These are phyloP conservation scores for Beauveria sp. DNA, from an alignment of 2,329 filamentous ascomycete genomes.

Conservation along the genomic window DNA sequence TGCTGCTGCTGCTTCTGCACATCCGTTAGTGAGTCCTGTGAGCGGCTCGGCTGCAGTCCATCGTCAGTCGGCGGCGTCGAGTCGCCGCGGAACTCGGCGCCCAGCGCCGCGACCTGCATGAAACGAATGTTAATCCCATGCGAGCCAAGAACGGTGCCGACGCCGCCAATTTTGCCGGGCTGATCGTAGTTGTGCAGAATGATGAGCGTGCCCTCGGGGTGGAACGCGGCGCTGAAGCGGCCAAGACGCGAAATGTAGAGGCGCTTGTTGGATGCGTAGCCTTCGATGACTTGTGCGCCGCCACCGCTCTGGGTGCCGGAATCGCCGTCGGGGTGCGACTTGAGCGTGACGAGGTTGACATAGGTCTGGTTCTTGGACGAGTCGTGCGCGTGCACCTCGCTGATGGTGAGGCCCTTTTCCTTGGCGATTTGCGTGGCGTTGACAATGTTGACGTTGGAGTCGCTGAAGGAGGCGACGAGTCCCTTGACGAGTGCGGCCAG, in stretches of 20 bases:
- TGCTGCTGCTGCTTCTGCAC: conserved; percentile 9
- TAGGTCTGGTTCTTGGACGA: conserved; percentile 52
- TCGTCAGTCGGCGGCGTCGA: conserved; percentile 22
- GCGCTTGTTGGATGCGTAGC: conserved; percentile 56
- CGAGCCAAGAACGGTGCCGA: conserved; percentile 62
- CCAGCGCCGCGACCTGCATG: conserved; percentile 63
- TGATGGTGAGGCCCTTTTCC: conserved; percentile 70
- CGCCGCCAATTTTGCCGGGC: conserved; percentile 74
- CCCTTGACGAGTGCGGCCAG: conserved; percentile 75
- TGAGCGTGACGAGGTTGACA: conserved; percentile 62
- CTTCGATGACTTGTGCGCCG: conserved; percentile 44
- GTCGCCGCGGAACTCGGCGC: conserved; percentile 18
- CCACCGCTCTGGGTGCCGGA: conserved; percentile 17
- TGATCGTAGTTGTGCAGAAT: conserved; percentile 76
- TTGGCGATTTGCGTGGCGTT: conserved; percentile 69
- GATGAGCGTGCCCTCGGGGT: conserved; percentile 65
- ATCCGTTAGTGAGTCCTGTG: conserved; percentile 25
- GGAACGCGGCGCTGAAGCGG: conserved; percentile 66
- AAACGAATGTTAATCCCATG: conserved; percentile 71
- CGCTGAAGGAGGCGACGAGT: conserved; percentile 60
- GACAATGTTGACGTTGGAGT: conserved; percentile 70
- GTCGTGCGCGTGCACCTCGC: conserved; percentile 61
- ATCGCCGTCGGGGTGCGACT: conserved; percentile 36
- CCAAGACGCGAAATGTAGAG: conserved; percentile 66
- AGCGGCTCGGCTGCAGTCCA: conserved; percentile 16